Base-by-base conservation (phyloP, 805 yeast species). In the Wickerhamomyces xylosicus region DNA sequence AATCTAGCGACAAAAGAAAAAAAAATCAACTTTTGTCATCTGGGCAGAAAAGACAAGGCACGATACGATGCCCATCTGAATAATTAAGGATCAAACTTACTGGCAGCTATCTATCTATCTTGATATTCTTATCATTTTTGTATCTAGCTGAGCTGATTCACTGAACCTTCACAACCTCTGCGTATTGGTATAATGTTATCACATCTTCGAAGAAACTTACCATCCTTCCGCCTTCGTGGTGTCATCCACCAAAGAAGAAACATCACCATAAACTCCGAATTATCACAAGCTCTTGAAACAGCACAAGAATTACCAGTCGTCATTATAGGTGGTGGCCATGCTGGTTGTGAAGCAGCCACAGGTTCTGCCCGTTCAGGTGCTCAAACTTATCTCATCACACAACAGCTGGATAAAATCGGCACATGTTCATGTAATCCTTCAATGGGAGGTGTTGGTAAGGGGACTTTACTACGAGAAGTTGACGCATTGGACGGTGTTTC, bases 381-480 rank as follows among this genome's bases (percentile, higher is more conserved):
- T 2, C 44, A 53, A 3, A 81, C 95, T 0, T 64, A 79, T 2
- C 64, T 92, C 20, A 67, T 92, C 2, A 89, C 98, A 0, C 97
- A 95, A 2, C 71, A 67, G 35, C 53, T 76, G 27, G 56, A 66
- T 21, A 84, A 85, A 53, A 78, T 92, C 13, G 99, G 99, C 0
- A 83, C 94, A 0, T 92, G 97, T 17, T 86, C 96, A 2, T 92
- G 99, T 58, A 92, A 92, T 56, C 99, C 99, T 9, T 87, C 85
- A 33, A 85, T 87, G 81, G 99, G 98, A 29, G 99, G 99, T 45
- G 89, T 92, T 40, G 99, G 98, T 1, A 92, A 92, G 54, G 99
- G 98, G 14, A 90, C 95, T 0, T 63, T 92, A 33, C 63, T 92
- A 31, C 72, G 85, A 47, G 99, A 92, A 61, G 86, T 92, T 13